Conservation (phyloP, 139 green algal genomes). For the Chlorella sp. region DNA sequence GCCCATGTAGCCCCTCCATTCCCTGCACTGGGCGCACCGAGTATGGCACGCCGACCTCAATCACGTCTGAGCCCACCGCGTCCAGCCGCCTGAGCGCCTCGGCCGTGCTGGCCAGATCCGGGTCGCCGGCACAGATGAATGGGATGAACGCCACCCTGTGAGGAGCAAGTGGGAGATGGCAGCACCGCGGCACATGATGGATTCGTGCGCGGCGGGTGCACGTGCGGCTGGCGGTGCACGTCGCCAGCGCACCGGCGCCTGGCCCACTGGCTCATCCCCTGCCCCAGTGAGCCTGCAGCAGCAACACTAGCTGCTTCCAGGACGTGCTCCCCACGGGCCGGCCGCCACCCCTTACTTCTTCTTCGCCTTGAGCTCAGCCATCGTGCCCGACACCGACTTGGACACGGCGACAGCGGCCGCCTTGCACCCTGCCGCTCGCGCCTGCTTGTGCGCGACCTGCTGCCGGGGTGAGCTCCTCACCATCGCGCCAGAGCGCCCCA, state of each 20-base stretch:
- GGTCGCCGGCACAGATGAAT: slow-evolving; percentile 94
- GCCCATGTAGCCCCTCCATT: too few species aligned
- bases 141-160: slow-evolving; percentile 85
- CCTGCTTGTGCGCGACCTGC: too few species aligned
- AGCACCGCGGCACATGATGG: too few species aligned
- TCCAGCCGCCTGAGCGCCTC: slow-evolving; percentile 72
- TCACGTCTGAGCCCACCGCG: slow-evolving; percentile 80
- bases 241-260: too few species aligned
- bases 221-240: too few species aligned
- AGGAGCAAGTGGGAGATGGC: too few species aligned
- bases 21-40: slow-evolving; percentile 39
- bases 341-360: slow-evolving; percentile 16
- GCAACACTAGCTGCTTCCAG: background rate
- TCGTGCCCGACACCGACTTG: slow-evolving; percentile 32
- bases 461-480: too few species aligned
- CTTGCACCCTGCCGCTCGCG: too few species aligned
- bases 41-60: slow-evolving; percentile 93
- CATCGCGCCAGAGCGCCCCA: too few species aligned
- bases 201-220: too few species aligned
- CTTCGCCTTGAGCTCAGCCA: slow-evolving; percentile 53
- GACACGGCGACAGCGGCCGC: background rate
- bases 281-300: too few species aligned
- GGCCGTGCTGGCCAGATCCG: slow-evolving; percentile 82
- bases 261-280: too few species aligned
- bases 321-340: background rate